phyloP scores from a whole-genome alignment of 2,329 filamentous ascomycete genomes.

The Pseudopithomyces chartarum region DNA sequence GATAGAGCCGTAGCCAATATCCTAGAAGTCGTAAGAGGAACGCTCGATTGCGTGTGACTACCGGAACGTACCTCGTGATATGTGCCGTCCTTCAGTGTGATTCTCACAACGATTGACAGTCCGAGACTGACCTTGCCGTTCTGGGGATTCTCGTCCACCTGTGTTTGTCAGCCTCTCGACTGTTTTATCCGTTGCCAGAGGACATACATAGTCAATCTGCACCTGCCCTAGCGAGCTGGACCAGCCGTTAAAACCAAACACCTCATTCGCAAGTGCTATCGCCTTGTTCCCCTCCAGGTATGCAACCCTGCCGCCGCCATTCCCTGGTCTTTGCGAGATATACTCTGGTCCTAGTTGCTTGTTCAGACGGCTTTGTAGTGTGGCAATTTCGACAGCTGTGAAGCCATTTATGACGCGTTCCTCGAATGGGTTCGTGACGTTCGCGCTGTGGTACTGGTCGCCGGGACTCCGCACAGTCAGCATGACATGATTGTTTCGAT shows the following conservation, averaged over 20 bases:
- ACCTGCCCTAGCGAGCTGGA: conserved; percentile 94
- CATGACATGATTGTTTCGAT: too few species aligned
- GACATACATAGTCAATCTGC: conserved; percentile 82
- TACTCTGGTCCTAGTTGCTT: conserved; percentile 96
- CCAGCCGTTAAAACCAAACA: conserved; percentile 98
- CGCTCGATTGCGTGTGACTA: neutral
- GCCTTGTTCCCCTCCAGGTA: conserved; percentile 97
- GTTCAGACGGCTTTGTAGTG: conserved; percentile 82
- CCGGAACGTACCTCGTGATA: conserved; percentile 73
- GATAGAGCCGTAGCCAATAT: conserved; percentile 94
- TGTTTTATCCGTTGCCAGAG: neutral
- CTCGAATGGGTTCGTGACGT: conserved; percentile 76
- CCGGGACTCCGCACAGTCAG: conserved; percentile 32
- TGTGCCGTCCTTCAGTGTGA: conserved; percentile 91
- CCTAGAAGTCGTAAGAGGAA: conserved; percentile 50
- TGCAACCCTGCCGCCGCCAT: conserved; percentile 83
- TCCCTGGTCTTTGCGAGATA: conserved; percentile 83
- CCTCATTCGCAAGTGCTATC: conserved; percentile 91
- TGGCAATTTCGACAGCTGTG: conserved; percentile 88
- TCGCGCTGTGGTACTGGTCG: conserved; percentile 42
- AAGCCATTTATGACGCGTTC: conserved; percentile 78
- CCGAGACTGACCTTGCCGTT: conserved; percentile 83
- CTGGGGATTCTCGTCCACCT: conserved; percentile 79
- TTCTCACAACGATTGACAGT: conserved; percentile 85
- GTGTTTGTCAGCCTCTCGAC: conserved; percentile 18